Conservation (phyloP, 306 rosid species). For the Prunus mira region DNA sequence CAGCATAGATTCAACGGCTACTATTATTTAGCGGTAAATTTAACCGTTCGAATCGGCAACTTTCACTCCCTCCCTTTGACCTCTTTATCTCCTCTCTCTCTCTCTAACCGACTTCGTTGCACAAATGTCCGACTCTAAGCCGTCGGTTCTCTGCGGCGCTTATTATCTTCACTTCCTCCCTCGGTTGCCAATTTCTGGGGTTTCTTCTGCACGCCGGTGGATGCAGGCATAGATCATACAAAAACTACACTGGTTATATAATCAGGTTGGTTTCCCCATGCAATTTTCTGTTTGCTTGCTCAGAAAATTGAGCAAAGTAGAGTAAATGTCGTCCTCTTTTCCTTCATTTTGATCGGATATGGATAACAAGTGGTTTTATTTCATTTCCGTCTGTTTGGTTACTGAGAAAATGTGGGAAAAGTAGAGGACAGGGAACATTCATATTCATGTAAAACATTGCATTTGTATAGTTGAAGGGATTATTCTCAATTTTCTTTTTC, state of each 20-base stretch:
- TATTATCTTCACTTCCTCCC: constrained; percentile 1
- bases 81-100: background rate
- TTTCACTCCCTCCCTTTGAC: constrained; percentile 32
- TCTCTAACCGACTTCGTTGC: constrained; percentile 16
- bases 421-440: background rate
- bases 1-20: constrained; percentile 18
- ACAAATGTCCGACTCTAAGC: constrained; percentile 24
- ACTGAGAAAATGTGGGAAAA: background rate
- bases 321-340: background rate
- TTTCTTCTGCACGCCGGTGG: background rate
- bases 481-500: background rate
- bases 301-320: background rate
- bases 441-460: background rate
- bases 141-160: constrained; percentile 1
- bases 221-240: background rate
- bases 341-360: background rate
- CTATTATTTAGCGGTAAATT: background rate
- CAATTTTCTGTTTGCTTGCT: background rate
- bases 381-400: background rate
- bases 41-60: constrained; percentile 35
- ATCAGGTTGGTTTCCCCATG: background rate
- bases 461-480: constrained; percentile 10
- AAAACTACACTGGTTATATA: background rate
- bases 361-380: background rate
- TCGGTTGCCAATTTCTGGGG: constrained; percentile 15